These are phyloP conservation scores for Wickerhamiella azyma DNA, from an alignment of 805 yeast genomes.

Conservation along the genomic window DNA sequence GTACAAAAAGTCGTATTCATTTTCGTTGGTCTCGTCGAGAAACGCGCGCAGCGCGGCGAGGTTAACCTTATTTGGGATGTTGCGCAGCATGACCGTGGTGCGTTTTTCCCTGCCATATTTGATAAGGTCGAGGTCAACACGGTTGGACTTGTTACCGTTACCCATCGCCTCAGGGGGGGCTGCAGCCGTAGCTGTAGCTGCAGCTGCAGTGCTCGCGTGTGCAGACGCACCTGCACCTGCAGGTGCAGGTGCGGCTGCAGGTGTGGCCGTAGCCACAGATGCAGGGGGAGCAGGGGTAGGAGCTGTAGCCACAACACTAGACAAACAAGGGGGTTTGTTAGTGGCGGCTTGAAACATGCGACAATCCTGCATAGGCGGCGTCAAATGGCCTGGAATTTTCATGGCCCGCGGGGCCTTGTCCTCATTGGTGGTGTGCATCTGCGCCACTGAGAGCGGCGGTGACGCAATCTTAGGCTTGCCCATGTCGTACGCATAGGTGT, in stretches of 20 bases:
- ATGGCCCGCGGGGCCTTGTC: background rate
- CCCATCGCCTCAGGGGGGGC: background rate
- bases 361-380: conserved; percentile 4
- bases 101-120: conserved; percentile 24
- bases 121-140: conserved; percentile 4
- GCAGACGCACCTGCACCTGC: background rate
- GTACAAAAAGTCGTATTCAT: conserved; percentile 30
- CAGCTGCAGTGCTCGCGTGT: background rate
- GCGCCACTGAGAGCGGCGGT: background rate
- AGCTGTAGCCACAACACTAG: background rate
- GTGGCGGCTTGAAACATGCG: background rate
- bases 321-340: no score
- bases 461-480: background rate
- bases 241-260: background rate
- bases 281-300: background rate
- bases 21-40: conserved; percentile 33
- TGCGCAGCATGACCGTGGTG: conserved; percentile 39
- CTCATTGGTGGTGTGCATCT: background rate
- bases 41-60: conserved; percentile 34
- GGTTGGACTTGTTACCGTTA: background rate
- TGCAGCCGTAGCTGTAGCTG: background rate
- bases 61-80: conserved; percentile 39
- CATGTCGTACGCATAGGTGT: background rate
- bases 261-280: background rate
- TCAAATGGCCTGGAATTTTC: conserved; percentile 2